These are phyloP conservation scores for Coleophoma cylindrospora DNA, from an alignment of 2,329 filamentous ascomycete species.

Conservation along the genomic window DNA sequence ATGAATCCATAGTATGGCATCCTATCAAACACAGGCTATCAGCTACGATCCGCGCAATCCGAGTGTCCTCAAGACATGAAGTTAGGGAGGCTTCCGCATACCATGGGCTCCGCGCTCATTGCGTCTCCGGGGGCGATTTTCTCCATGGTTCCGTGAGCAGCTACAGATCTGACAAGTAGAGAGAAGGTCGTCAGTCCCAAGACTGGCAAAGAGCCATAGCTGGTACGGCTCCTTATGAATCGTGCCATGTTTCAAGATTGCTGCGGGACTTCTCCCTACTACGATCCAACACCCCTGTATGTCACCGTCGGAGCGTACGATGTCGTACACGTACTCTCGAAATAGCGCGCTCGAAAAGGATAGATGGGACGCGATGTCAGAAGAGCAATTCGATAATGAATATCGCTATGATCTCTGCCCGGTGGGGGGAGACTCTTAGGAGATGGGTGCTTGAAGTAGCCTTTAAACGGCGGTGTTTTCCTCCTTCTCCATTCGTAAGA, in stretches of 20 bases:
- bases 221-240: background rate
- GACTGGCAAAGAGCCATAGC: background rate
- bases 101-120: conserved; percentile 69
- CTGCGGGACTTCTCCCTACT: background rate
- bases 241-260: conserved; percentile 3
- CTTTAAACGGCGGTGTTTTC: background rate
- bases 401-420: too few species aligned
- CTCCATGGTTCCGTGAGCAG: conserved; percentile 34
- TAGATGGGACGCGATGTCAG: too few species aligned
- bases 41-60: background rate
- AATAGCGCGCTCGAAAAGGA: too few species aligned
- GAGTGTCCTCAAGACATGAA: background rate
- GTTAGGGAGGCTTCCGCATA: conserved; percentile 32
- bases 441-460: too few species aligned
- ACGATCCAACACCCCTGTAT: background rate
- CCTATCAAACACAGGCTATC: conserved; percentile 40
- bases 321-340: too few species aligned
- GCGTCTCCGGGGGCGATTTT: conserved; percentile 64
- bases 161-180: conserved; percentile 10
- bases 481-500: background rate
- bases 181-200: background rate
- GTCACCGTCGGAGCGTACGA: too few species aligned
- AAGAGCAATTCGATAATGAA: too few species aligned
- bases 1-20: conserved; percentile 87
- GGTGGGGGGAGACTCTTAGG: too few species aligned